Evolutionary conservation across 2,329 filamentous ascomycete genomes (phyloP).

Genomic region (Huntiella omanensis): DNA sequence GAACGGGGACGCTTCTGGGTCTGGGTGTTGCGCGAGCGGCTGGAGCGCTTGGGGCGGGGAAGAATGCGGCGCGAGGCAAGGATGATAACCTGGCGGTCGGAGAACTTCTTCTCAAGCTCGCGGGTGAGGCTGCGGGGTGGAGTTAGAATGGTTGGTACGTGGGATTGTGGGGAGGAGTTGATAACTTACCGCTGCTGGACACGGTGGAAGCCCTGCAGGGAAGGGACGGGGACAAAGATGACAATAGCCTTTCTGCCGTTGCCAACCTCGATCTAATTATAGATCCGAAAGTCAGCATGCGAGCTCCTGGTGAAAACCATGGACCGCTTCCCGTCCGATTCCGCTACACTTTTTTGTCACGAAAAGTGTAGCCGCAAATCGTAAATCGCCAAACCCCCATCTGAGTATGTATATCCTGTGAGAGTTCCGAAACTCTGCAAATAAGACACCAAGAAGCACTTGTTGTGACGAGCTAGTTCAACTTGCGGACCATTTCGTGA

Average conservation of each 20-base stretch:
- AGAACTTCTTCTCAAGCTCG: constrained; percentile 99
- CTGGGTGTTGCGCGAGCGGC: constrained; percentile 86
- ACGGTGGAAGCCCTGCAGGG: constrained; percentile 96
- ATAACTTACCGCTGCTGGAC: constrained; percentile 91
- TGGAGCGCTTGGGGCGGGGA: constrained; percentile 94
- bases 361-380: constrained; percentile 14
- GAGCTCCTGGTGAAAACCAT: constrained; percentile 53
- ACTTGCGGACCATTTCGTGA: no score
- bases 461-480: no score
- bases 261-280: constrained; percentile 89
- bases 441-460: neutral
- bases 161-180: neutral
- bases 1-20: constrained; percentile 98
- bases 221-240: constrained; percentile 99
- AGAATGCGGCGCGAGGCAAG: constrained; percentile 97
- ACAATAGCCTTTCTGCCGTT: constrained; percentile 99
- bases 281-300: constrained; percentile 55
- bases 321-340: constrained; percentile 63
- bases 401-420: constrained; percentile 9
- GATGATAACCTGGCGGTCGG: constrained; percentile 98
- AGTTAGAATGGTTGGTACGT: constrained; percentile 13
- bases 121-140: constrained; percentile 73
- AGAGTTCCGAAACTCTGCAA: constrained; percentile 1
- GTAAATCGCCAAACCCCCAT: constrained; percentile 11
- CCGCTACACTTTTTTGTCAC: constrained; percentile 20